A percentile compares a stretch with the other conserved stretches of the same genome.
phyloP scores from a whole-genome alignment of 176 grass and related monocot genomes.

The Aegilops bicornis region DNA sequence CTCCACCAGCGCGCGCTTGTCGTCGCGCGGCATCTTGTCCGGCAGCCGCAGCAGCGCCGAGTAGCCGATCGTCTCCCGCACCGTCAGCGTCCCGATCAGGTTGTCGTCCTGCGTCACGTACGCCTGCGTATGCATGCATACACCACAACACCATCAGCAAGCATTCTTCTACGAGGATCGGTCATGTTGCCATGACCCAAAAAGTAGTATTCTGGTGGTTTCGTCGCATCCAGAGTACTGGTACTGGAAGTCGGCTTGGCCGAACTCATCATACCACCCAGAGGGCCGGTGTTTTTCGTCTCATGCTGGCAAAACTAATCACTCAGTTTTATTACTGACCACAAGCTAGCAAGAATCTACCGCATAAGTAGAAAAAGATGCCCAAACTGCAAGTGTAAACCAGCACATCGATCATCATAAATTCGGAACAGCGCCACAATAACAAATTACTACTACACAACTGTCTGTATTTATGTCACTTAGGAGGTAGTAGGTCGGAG shows the following conservation, averaged over 20 bases:
- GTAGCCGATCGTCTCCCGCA: slow-evolving; percentile 95
- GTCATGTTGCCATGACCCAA: not conserved
- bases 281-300: not conserved
- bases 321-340: not conserved
- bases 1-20: slow-evolving; percentile 91
- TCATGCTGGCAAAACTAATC: not conserved
- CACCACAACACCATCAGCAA: not conserved
- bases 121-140: slow-evolving; percentile 47
- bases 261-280: not conserved
- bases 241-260: not conserved
- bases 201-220: not conserved
- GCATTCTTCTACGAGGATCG: not conserved
- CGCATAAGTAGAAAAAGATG: not conserved
- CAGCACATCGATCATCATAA: slow-evolving; percentile 28
- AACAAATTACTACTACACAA: slow-evolving; percentile 11
- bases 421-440: slow-evolving; percentile 24
- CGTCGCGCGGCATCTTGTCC: slow-evolving; percentile 82
- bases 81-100: slow-evolving; percentile 96
- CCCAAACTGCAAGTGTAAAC: not conserved
- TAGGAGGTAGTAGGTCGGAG: slow-evolving; percentile 22
- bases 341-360: too few relatives aligned
- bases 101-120: slow-evolving; percentile 99
- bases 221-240: not conserved
- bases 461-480: slow-evolving; percentile 43
- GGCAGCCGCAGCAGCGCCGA: slow-evolving; percentile 92